phyloP scores from a whole-genome alignment of 805 yeast species.

The Zygoascus biomembranicola region DNA sequence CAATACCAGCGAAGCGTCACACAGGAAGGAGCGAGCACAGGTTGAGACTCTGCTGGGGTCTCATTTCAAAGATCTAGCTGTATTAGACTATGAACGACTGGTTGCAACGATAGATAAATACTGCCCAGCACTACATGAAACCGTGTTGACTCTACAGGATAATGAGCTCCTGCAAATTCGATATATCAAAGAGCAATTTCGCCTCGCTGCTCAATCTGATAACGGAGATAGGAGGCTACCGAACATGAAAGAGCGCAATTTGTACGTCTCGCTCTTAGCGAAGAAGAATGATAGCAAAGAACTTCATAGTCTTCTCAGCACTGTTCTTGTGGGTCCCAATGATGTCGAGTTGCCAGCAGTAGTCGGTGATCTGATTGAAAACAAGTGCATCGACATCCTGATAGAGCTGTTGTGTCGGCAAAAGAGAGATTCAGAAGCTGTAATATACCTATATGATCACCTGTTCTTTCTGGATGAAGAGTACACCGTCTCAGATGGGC shows the following conservation, averaged over 20 bases:
- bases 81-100: constrained; percentile 30
- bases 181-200: constrained; percentile 18
- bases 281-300: constrained; percentile 16
- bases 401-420: constrained; percentile 20
- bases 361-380: constrained; percentile 22
- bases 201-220: constrained; percentile 1
- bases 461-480: constrained; percentile 13
- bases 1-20: background rate
- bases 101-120: constrained; percentile 31
- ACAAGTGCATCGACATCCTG: constrained; percentile 21
- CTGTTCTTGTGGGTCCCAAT: constrained; percentile 23
- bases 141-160: constrained; percentile 28
- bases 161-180: constrained; percentile 20
- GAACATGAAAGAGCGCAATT: constrained; percentile 10
- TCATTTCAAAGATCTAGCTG: constrained; percentile 24
- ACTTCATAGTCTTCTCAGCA: constrained; percentile 20
- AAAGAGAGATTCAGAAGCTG: constrained; percentile 21
- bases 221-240: constrained; percentile 8
- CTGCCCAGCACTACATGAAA: constrained; percentile 34
- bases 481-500: constrained; percentile 2
- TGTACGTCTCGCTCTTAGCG: constrained; percentile 17
- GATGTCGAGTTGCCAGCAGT: constrained; percentile 23
- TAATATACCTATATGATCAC: constrained; percentile 25
- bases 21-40: constrained; percentile 11
- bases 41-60: constrained; percentile 23